Conservation (phyloP, 371 early-diverging fungal genomes). For the Mucor ambiguus region DNA sequence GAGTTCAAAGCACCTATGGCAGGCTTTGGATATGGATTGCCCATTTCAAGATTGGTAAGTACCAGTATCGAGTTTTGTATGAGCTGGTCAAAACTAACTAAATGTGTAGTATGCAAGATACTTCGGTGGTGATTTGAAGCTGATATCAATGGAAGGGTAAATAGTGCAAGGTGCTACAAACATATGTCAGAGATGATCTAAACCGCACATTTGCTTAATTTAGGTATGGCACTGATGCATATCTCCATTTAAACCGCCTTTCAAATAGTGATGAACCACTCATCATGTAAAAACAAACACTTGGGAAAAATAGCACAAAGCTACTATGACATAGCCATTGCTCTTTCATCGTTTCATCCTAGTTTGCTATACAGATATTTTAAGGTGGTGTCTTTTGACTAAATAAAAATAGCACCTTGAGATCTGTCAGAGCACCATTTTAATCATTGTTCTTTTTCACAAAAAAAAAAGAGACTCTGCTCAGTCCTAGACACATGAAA, state of each 20-base stretch:
- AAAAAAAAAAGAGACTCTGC: conserved; percentile 15
- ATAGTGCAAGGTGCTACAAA: conserved; percentile 9
- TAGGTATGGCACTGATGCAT: conserved; percentile 93
- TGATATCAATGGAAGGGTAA: conserved; percentile 97
- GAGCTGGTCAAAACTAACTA: neutral
- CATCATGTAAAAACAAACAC: conserved; percentile 35
- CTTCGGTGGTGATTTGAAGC: conserved; percentile 94
- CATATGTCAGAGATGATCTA: neutral
- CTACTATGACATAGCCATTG: neutral
- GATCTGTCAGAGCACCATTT: neutral
- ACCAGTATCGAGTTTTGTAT: too few species aligned
- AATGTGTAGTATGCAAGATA: conserved; percentile 79
- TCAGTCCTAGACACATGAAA: conserved; percentile 18
- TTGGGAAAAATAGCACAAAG: neutral
- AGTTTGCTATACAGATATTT: neutral
- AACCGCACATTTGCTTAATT: conserved; percentile 4
- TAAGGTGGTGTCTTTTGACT: conserved; percentile 1
- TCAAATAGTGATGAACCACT: conserved; percentile 93
- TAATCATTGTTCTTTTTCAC: neutral
- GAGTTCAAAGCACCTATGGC: conserved; percentile 98
- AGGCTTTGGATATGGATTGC: conserved; percentile 97
- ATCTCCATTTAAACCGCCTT: conserved; percentile 90
- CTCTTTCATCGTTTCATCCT: conserved; percentile 4
- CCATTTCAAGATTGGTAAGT: conserved; percentile 54
- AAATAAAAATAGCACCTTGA: neutral